Percentiles rank a stretch among this genome's conserved stretches.
Evolutionary conservation across 1,139 yeast species (phyloP).

Genomic region (Scheffersomyces illinoinensis): DNA sequence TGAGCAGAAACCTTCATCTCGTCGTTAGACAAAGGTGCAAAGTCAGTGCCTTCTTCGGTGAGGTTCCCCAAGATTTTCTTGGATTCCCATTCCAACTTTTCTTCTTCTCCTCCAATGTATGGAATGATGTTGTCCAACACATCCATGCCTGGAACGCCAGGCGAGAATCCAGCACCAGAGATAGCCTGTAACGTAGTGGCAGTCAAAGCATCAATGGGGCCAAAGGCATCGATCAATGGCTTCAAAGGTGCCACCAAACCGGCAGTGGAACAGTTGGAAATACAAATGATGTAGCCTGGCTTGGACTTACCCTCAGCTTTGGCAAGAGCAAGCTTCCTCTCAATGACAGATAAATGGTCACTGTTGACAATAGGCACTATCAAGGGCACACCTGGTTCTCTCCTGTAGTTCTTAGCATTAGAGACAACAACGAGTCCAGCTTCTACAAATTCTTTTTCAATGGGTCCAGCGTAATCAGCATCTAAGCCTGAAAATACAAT

Average conservation of each 20-base stretch:
- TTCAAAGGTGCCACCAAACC: slow-evolving; percentile 96
- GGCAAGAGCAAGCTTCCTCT: slow-evolving; percentile 56
- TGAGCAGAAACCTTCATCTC: slow-evolving; percentile 90
- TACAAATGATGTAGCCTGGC: slow-evolving; percentile 88
- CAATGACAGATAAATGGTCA: slow-evolving; percentile 83
- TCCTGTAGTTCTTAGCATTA: slow-evolving; percentile 94
- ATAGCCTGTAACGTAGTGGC: slow-evolving; percentile 96
- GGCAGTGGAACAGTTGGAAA: slow-evolving; percentile 97
- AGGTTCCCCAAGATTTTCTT: slow-evolving; percentile 83
- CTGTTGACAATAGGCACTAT: slow-evolving; percentile 95
- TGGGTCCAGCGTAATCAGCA: slow-evolving; percentile 89
- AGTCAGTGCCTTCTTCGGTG: slow-evolving; percentile 53
- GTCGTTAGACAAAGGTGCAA: slow-evolving; percentile 63
- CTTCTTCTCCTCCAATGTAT: slow-evolving; percentile 95
- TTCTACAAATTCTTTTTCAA: slow-evolving; percentile 81
- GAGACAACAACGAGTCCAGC: slow-evolving; percentile 85
- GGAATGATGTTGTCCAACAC: slow-evolving; percentile 94
- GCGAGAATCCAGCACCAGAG: slow-evolving; percentile 98
- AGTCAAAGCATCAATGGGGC: slow-evolving; percentile 84
- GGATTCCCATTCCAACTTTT: slow-evolving; percentile 98
- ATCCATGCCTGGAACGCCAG: slow-evolving; percentile 96
- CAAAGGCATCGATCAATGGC: slow-evolving; percentile 85
- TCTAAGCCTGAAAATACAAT: slow-evolving; percentile 94
- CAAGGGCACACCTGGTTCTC: slow-evolving; percentile 84
- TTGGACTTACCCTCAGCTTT: slow-evolving; percentile 52